These are phyloP conservation scores for Crucihimalaya himalaica DNA, from an alignment of 345 rosid species.

Conservation along the genomic window DNA sequence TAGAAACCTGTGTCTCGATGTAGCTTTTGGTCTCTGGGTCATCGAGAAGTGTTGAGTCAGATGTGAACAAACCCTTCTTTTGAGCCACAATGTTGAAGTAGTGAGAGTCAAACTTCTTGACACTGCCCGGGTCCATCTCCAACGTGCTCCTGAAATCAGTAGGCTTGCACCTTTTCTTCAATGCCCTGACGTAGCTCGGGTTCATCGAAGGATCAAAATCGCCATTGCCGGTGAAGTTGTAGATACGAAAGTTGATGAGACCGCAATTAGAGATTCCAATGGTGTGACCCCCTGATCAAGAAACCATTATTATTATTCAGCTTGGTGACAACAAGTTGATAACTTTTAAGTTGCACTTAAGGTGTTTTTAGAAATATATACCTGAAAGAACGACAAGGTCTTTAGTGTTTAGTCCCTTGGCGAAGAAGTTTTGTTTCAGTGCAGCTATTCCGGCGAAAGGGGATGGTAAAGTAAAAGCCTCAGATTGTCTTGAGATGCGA, in stretches of 20 bases:
- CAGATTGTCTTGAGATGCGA: slow-evolving; percentile 43
- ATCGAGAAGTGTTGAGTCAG: slow-evolving; percentile 65
- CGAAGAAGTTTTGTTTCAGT: slow-evolving; percentile 43
- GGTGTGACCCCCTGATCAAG: slow-evolving; percentile 58
- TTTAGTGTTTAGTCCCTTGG: slow-evolving; percentile 50
- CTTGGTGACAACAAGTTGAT: not conserved
- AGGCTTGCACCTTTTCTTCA: slow-evolving; percentile 56
- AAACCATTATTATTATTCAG: not conserved
- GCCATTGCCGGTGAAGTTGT: slow-evolving; percentile 64
- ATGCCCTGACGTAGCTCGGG: slow-evolving; percentile 41
- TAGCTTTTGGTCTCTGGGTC: slow-evolving; percentile 47
- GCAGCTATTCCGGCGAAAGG: slow-evolving; percentile 40
- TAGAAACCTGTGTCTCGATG: slow-evolving; percentile 36
- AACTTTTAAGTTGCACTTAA: not conserved
- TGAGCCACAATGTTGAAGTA: slow-evolving; percentile 50
- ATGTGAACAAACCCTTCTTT: slow-evolving; percentile 56
- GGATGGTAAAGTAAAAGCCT: slow-evolving; percentile 44
- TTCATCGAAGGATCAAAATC: slow-evolving; percentile 63
- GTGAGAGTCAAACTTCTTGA: slow-evolving; percentile 48
- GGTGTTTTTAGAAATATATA: not conserved
- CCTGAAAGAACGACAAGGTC: slow-evolving; percentile 64
- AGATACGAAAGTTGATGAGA: slow-evolving; percentile 42
- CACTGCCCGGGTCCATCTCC: slow-evolving; percentile 73
- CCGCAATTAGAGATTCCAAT: slow-evolving; percentile 56
- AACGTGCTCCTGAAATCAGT: slow-evolving; percentile 36